These are phyloP conservation scores for Lentinula boryana DNA, from an alignment of 768 basidiomycete genomes.

Conservation along the genomic window DNA sequence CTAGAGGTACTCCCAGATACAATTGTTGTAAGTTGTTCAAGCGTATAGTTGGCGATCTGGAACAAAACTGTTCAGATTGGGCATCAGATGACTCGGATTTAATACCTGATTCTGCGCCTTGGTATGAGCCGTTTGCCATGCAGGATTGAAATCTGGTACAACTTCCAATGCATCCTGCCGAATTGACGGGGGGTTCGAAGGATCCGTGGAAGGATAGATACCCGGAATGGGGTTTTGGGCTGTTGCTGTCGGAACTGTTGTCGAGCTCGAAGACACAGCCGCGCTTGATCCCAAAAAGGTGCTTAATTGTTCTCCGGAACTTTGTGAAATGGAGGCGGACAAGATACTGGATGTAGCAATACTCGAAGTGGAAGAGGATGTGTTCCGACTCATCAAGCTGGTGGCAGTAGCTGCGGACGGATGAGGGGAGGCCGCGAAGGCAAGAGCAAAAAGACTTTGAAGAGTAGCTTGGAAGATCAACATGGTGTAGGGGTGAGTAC, in stretches of 20 bases:
- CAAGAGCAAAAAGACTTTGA: not conserved
- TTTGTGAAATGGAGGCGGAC: not conserved
- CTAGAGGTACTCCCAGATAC: slow-evolving; percentile 52
- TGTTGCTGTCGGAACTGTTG: slow-evolving; percentile 52
- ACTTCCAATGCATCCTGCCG: slow-evolving; percentile 15
- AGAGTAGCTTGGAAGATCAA: not conserved
- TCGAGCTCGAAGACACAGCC: slow-evolving; percentile 29
- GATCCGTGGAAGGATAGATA: slow-evolving; percentile 49
- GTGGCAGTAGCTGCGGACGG: not conserved
- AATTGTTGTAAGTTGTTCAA: slow-evolving; percentile 60
- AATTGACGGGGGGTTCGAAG: slow-evolving; percentile 51
- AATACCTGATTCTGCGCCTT: slow-evolving; percentile 38
- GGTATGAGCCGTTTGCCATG: slow-evolving; percentile 54
- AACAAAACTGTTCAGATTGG: slow-evolving; percentile 4
- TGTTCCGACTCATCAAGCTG: not conserved
- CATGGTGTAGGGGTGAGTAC: not conserved
- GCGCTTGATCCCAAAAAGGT: slow-evolving; percentile 22
- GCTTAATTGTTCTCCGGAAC: not conserved
- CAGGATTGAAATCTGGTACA: slow-evolving; percentile 39
- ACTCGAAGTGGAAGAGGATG: not conserved
- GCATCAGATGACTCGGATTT: not conserved
- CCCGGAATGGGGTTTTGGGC: slow-evolving; percentile 46
- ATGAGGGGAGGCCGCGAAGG: not conserved
- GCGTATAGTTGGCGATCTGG: slow-evolving; percentile 42
- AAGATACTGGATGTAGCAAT: not conserved